Base-by-base conservation (phyloP, 1,284 basidiomycete species). In the Serendipita sp. region DNA sequence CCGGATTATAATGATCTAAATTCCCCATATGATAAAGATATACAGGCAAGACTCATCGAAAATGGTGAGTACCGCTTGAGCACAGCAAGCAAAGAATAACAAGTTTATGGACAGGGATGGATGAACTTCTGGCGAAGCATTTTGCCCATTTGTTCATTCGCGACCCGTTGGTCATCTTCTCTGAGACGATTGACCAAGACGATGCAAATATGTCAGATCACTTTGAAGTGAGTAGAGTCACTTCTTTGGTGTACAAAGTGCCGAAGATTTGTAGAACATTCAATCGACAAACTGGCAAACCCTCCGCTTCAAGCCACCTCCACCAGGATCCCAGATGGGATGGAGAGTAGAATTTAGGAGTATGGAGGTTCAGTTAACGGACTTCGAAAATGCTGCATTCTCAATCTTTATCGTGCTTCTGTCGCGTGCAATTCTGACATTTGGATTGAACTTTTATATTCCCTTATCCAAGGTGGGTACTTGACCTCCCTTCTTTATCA, bases 251-350 rank as follows among this genome's bases (percentile, higher is more conserved):
- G 32, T 26, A 61, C 4, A 43, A 34, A 8, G 5, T 53, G 60
- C 41, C 17, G 29, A 2, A 32, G 15, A 45, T 15, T 15, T 29
- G 8, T 66, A 92, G 88, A 99, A 98, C 71, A 87, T 99, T 41
- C 96, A 99, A 82, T 96, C 93, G 3, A 99, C 96, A 6, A 99
- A 99, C 72, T 99, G 96, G 96, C 96, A 99, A 76, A 98, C 96
- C 0, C 80, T 99, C 63, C 85, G 96, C 35, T 99, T 99, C 82
- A 99, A 99, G 74, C 96, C 96, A 3, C 96, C 96, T 4, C 93
- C 93, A 35, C 86, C 89, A 1, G 86, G 91, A 64, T 93, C 92
- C 1, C 72, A 83, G 17, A 98, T 99, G 64, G 96, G 96, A 32
- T 99, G 96, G 96, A 82, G 96, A 49, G 94, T 99, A 17, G 96